These are phyloP conservation scores for Metschnikowia bowlesiae DNA, from an alignment of 805 yeast genomes.

Conservation along the genomic window DNA sequence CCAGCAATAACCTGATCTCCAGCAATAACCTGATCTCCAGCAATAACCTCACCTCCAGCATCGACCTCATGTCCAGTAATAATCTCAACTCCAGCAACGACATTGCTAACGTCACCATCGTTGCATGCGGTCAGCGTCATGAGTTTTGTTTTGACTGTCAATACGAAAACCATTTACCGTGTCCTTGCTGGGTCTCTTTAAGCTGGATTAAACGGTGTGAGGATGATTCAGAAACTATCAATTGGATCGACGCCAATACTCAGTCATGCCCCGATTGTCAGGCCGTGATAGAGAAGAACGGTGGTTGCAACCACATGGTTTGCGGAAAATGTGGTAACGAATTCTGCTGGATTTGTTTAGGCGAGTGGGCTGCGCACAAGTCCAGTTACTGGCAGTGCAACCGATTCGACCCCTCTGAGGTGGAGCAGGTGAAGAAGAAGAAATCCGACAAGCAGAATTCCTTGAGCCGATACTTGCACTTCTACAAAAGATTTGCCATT, in stretches of 20 bases:
- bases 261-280: conserved; percentile 82
- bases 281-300: conserved; percentile 81
- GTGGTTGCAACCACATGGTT: conserved; percentile 96
- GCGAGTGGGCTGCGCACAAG: conserved; percentile 70
- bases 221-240: conserved; percentile 83
- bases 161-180: conserved; percentile 74
- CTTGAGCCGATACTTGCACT: conserved; percentile 66
- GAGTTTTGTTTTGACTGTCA: conserved; percentile 77
- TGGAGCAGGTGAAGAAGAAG: conserved; percentile 38
- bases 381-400: conserved; percentile 64
- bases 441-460: conserved; percentile 44
- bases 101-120: conserved; percentile 52
- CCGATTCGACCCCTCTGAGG: conserved; percentile 35
- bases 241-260: conserved; percentile 84
- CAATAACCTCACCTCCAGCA: no score
- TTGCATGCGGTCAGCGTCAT: conserved; percentile 61
- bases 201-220: conserved; percentile 75
- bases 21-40: no score
- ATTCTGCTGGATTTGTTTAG: conserved; percentile 92
- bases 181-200: conserved; percentile 67
- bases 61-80: no score
- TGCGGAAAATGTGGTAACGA: conserved; percentile 73
- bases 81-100: not conserved
- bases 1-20: no score
- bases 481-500: conserved; percentile 65